phyloP scores from a whole-genome alignment of 768 basidiomycete species.

The Pleurotus ostreatus region DNA sequence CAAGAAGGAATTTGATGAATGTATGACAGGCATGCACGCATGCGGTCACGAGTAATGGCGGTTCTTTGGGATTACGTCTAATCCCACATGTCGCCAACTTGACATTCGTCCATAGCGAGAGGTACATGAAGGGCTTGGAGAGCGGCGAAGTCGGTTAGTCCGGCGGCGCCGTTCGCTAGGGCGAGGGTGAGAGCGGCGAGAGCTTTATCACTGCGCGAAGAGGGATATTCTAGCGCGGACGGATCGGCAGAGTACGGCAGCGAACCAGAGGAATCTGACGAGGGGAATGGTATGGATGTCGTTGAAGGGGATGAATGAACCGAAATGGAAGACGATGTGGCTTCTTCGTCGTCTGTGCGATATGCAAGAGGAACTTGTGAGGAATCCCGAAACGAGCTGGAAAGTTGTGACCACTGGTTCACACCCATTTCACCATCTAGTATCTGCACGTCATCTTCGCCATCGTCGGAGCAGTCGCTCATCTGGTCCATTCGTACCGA shows the following conservation, averaged over 20 bases:
- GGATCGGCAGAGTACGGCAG: conserved; percentile 10
- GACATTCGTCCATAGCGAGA: conserved; percentile 31
- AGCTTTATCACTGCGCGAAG: conserved; percentile 54
- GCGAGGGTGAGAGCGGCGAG: conserved; percentile 56
- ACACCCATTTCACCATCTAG: conserved; percentile 34
- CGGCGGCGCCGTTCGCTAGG: conserved; percentile 61
- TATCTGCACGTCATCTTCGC: conserved; percentile 54
- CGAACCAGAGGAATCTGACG: conserved; percentile 8
- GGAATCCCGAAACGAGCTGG: conserved; percentile 5
- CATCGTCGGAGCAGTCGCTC: conserved; percentile 30
- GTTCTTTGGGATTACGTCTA: background rate
- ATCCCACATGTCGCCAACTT: conserved; percentile 59
- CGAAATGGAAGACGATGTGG: background rate
- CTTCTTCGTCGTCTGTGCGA: conserved; percentile 30
- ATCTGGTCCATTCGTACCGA: conserved; percentile 19
- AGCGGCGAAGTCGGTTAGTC: conserved; percentile 53
- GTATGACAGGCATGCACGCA: background rate
- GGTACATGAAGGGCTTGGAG: conserved; percentile 34
- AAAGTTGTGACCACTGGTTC: conserved; percentile 9
- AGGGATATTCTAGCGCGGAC: conserved; percentile 16
- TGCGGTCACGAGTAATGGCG: background rate
- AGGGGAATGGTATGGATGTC: conserved; percentile 27
- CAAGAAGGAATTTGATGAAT: background rate
- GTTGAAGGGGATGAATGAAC: conserved; percentile 31
- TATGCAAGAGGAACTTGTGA: conserved; percentile 21